These are phyloP conservation scores for Sporothrix globosa DNA, from an alignment of 2,329 filamentous ascomycete species.

Conservation along the genomic window DNA sequence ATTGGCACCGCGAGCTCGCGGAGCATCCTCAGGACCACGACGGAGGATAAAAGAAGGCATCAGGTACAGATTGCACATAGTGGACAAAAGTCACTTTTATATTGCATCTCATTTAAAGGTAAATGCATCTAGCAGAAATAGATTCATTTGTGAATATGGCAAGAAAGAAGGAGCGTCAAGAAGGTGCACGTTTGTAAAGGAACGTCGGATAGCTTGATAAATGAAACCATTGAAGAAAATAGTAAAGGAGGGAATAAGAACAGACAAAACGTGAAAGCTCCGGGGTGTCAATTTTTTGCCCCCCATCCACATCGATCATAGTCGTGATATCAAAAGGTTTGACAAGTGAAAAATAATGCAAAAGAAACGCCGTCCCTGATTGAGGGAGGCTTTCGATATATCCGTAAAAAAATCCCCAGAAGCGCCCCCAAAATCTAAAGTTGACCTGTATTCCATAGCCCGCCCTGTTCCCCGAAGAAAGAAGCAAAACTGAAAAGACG, in stretches of 20 bases:
- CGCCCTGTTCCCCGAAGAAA: background rate
- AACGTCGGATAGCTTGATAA: background rate
- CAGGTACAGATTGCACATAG: background rate
- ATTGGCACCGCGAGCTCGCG: background rate
- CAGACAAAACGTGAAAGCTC: constrained; percentile 16
- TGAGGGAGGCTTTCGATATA: background rate
- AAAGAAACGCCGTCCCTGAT: constrained; percentile 22
- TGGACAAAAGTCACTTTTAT: background rate
- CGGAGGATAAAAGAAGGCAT: constrained; percentile 4
- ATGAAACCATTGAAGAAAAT: constrained; percentile 11
- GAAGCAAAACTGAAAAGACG: background rate
- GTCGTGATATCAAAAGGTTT: constrained; percentile 26
- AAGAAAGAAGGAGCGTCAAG: constrained; percentile 19
- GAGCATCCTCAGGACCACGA: background rate
- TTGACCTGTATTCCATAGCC: constrained; percentile 17
- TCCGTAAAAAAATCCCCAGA: constrained; percentile 4
- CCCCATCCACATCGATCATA: constrained; percentile 22
- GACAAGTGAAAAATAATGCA: background rate
- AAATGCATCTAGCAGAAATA: background rate
- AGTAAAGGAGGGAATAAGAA: constrained; percentile 45
- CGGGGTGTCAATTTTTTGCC: background rate
- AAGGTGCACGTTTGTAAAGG: constrained; percentile 21
- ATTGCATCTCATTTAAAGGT: background rate
- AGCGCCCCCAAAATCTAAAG: constrained; percentile 24
- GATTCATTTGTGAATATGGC: constrained; percentile 7